Evolutionary conservation across 1,284 basidiomycete genomes (phyloP), one percentile per base, ranked within the genome.

Genomic region (Earliella scabrosa): DNA sequence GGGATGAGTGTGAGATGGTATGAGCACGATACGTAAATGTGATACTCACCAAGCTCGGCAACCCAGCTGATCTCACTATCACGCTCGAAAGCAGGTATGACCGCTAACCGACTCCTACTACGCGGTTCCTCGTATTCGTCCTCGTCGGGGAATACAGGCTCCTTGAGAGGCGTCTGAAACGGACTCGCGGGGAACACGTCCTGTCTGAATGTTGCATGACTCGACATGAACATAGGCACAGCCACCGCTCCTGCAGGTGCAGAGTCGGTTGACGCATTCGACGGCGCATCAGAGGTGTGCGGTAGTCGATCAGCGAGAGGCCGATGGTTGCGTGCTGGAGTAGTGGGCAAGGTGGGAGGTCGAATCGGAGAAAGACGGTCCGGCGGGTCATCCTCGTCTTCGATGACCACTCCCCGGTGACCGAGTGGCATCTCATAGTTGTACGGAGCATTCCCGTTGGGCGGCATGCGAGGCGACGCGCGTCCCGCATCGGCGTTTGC

Each of bases 31-130:
- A 4, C 2, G 10, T 5, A 23, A 26, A 4, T 16, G 21, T 10
- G 24, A 18, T 23, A 46, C 63, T 67, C 52, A 89, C 88, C 84
- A 68, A 80, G 85, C 41, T 86, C 82, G 35, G 87, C 87, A 36
- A 88, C 75, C 88, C 89, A 91, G 63, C 88, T 91, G 45, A 88
- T 86, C 66, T 89, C 83, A 61, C 88, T 81, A 20, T 86, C 72
- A 43, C 66, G 68, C 18, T 69, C 83, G 56, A 73, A 77, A 18
- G 73, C 76, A 50, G 81, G 61, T 52, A 62, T 60, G 2, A 61
- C 47, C 4, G 63, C 59, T 29, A 67, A 53, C 41, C 67, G 44
- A 21, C 63, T 56, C 43, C 60, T 44, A 55, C 76, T 63, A 79
- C 82, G 34, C 23, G 56, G 45, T 8, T 80, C 81, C 56, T 79